Evolutionary conservation across 345 rosid genomes (phyloP).

Genomic region (Corchorus capsularis): DNA sequence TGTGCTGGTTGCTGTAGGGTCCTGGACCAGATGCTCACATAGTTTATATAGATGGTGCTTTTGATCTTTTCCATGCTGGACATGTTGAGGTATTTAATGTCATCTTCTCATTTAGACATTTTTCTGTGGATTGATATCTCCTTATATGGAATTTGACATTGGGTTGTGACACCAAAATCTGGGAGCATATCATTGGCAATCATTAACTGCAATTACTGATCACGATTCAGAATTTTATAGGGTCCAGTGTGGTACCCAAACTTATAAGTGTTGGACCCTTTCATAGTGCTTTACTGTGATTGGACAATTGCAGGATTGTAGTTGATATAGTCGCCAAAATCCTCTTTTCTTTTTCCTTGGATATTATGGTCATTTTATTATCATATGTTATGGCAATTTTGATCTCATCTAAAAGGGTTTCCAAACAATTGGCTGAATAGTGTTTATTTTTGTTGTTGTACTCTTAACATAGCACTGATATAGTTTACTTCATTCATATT

Average conservation of each 20-base stretch:
- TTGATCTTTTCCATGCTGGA: slow-evolving; percentile 87
- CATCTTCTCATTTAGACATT: background rate
- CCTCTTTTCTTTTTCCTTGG: background rate
- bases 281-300: no score
- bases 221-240: no score
- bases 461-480: background rate
- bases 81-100: slow-evolving; percentile 64
- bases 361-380: background rate
- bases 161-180: background rate
- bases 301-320: no score
- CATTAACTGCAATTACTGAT: no score
- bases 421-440: background rate
- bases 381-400: background rate
- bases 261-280: no score
- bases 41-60: slow-evolving; percentile 76
- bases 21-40: slow-evolving; percentile 67
- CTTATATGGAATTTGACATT: background rate
- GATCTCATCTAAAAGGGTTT: background rate
- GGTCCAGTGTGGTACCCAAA: no score
- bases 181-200: no score
- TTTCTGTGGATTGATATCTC: background rate
- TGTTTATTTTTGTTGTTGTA: background rate
- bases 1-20: slow-evolving; percentile 47
- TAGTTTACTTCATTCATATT: background rate
- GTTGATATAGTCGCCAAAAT: no score